Conservation (phyloP, 805 yeast genomes). For the Ogataea dorogensis region DNA sequence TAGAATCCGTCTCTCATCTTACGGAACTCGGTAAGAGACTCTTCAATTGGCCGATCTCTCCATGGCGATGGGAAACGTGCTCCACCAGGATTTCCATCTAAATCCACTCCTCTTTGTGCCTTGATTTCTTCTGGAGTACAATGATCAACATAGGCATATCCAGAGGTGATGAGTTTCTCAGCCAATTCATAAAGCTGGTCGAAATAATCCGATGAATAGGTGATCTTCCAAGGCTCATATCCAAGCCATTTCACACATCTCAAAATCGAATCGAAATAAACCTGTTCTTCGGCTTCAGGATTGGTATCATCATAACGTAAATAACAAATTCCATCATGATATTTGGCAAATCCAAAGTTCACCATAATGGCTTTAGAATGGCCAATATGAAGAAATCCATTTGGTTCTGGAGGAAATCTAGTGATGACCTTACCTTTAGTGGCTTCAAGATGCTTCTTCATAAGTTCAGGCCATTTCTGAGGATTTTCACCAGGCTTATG, state of each 20-base stretch:
- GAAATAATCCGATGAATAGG: slow-evolving; percentile 95
- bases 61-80: slow-evolving; percentile 81
- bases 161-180: slow-evolving; percentile 68
- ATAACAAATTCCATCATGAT: slow-evolving; percentile 82
- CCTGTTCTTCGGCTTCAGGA: slow-evolving; percentile 97
- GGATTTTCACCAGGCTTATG: slow-evolving; percentile 96
- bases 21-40: slow-evolving; percentile 76
- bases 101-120: slow-evolving; percentile 83
- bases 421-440: slow-evolving; percentile 86
- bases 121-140: slow-evolving; percentile 91
- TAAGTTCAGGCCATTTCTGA: slow-evolving; percentile 82
- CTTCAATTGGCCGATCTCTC: slow-evolving; percentile 69
- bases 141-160: slow-evolving; percentile 87
- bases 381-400: slow-evolving; percentile 96
- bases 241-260: slow-evolving; percentile 94
- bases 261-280: slow-evolving; percentile 78
- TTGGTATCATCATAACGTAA: slow-evolving; percentile 96
- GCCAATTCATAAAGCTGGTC: slow-evolving; percentile 87
- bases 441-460: slow-evolving; percentile 73
- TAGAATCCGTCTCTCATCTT: slow-evolving; percentile 89
- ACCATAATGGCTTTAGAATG: slow-evolving; percentile 98
- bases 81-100: slow-evolving; percentile 93
- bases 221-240: slow-evolving; percentile 87
- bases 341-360: slow-evolving; percentile 94
- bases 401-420: slow-evolving; percentile 98